A percentile compares a stretch with the other conserved stretches of the same genome.
Evolutionary conservation across 2,329 filamentous ascomycete genomes (phyloP).

Genomic region (Thelonectria blattea): DNA sequence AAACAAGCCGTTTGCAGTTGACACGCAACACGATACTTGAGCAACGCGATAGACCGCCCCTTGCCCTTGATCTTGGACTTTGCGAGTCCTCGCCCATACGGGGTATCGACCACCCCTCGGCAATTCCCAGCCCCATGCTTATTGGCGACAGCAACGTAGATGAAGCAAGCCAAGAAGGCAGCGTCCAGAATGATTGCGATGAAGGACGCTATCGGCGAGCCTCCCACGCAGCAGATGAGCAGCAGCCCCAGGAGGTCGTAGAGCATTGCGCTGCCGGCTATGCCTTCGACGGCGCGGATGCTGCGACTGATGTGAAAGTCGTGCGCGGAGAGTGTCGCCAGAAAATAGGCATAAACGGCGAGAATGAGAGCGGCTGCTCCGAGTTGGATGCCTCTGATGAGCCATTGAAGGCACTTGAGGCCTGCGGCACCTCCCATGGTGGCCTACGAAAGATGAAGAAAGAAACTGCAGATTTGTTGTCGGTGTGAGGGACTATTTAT

Average conservation of each 20-base stretch:
- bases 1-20: constrained; percentile 76
- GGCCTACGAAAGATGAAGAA: too few species aligned
- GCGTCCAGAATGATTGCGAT: constrained; percentile 77
- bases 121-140: constrained; percentile 71
- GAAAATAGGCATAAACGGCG: constrained; percentile 81
- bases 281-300: constrained; percentile 75
- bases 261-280: constrained; percentile 73
- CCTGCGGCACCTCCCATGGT: constrained; percentile 39
- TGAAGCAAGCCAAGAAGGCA: constrained; percentile 74
- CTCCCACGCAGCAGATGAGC: constrained; percentile 78
- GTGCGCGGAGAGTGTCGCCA: constrained; percentile 72
- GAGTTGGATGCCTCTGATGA: constrained; percentile 75
- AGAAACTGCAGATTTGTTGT: too few species aligned
- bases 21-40: constrained; percentile 63
- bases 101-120: constrained; percentile 62
- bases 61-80: constrained; percentile 52
- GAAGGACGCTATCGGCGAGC: constrained; percentile 72
- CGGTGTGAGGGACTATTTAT: neutral
- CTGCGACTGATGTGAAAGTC: constrained; percentile 65
- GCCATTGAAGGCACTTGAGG: constrained; percentile 71
- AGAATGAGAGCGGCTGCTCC: constrained; percentile 74
- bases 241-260: constrained; percentile 75
- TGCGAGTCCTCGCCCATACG: constrained; percentile 68
- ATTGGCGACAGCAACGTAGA: constrained; percentile 79
- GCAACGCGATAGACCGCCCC: constrained; percentile 53